These are phyloP conservation scores for Takakia lepidozioides DNA, from an alignment of 225 moss, liverwort and hornwort genomes.

Conservation along the genomic window DNA sequence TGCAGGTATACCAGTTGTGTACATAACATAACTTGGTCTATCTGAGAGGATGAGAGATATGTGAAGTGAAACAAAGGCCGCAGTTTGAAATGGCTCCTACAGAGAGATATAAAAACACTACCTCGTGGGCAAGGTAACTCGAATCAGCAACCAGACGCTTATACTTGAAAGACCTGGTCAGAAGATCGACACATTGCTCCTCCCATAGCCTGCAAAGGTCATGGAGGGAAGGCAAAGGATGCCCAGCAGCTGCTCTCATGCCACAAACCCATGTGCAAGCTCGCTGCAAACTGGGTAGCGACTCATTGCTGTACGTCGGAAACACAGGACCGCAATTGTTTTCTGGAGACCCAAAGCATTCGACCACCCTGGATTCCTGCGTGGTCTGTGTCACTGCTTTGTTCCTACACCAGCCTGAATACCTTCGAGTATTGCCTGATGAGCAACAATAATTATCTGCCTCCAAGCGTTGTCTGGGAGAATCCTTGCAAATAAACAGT, in stretches of 20 bases:
- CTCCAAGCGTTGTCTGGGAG: conserved; percentile 1
- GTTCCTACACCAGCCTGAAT: conserved; percentile 21
- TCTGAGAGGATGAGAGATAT: too few relatives aligned
- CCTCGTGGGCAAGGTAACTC: conserved; percentile 33
- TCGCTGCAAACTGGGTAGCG: conserved; percentile 30
- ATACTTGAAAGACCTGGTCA: conserved; percentile 48
- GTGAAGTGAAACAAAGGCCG: too few relatives aligned
- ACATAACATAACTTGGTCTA: too few relatives aligned
- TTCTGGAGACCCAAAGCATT: conserved; percentile 33
- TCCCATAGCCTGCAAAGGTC: conserved; percentile 48
- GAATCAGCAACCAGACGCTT: conserved; percentile 40
- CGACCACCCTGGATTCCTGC: conserved; percentile 30
- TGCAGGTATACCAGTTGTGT: too few relatives aligned
- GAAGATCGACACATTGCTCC: conserved; percentile 36
- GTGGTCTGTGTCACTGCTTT: conserved; percentile 15
- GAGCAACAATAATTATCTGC: conserved; percentile 14
- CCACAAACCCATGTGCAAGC: conserved; percentile 35
- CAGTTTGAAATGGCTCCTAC: too few relatives aligned
- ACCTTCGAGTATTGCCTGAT: conserved; percentile 16
- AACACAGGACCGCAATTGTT: conserved; percentile 29
- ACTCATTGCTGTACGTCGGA: conserved; percentile 18
- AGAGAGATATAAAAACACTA: conserved; percentile 13
- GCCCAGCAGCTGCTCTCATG: conserved; percentile 9
- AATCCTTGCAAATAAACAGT: conserved; percentile 19
- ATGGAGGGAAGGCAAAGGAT: conserved; percentile 28